Evolutionary conservation across 208 protist species (phyloP), one percentile per base, ranked within the genome.

Genomic region (Angomonas desouzai): DNA sequence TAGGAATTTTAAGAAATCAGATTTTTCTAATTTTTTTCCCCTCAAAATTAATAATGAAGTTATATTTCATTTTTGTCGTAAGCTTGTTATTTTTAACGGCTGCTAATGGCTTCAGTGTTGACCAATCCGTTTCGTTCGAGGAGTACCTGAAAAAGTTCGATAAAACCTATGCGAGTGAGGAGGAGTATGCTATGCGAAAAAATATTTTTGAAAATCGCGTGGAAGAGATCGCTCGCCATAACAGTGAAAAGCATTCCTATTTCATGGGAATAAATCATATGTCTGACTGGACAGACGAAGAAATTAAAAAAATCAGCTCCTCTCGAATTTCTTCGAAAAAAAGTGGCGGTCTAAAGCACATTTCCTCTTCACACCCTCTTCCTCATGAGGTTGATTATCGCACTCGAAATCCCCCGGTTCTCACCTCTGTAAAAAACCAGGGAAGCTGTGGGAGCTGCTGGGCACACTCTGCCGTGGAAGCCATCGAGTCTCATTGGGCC

Each of bases 371-470:
- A n/a, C 38, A 9, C 4, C 18, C 4, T 6, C 69, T 87, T 22
- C 80, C 77, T 18, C 68, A 47, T 20, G 65, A 64, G n/a, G 53
- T 86, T 20, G 81, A 88, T 66, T 86, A 79, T 61, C 66, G 72
- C 36, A 68, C 58, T 0, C 47, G 29, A 28, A 36, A 71, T 36
- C 77, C 74, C 0, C 69, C 82, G 16, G 57, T 86, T 32, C 65
- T 94, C 38, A 87, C 84, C 0, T 25, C 80, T 4, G 58, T 94
- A 28, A 92, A 92, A 48, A 81, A 93, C 64, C 85, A 94, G 70
- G 85, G 85, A 20, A 27, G 74, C 55, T 94, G 89, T 62, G 89
- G 87, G 23, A 87, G 75, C 47, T 95, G 87, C 67, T 94, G 85
- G 85, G 77, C 81, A 1, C 73, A 79, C 38, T 80, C 75, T 0